Base-by-base conservation (phyloP, 2,329 filamentous ascomycete genomes). In the Aspergillus quadricinctus region DNA sequence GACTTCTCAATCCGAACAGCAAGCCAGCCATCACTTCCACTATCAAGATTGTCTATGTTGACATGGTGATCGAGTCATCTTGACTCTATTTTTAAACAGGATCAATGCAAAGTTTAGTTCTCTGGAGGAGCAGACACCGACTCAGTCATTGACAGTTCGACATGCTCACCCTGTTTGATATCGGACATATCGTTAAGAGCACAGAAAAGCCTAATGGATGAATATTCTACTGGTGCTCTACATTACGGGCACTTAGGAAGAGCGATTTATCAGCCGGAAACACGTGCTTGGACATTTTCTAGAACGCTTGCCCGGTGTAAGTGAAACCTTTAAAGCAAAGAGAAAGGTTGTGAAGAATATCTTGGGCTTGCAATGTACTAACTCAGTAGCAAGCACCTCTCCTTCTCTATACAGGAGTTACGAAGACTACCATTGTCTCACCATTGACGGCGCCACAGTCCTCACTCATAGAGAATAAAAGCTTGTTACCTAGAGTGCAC, bases 211-310 rank as follows among this genome's bases (percentile, higher is more conserved):
- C 82, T 65, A 75, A 86, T 86, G 83, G 80, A 79, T 85, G 80
- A 85, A 62, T 69, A 70, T 61, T 66, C 70, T 46, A 66, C 71
- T 49, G 70, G 71, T 70, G 75, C 78, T 75, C 78, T 85, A 52
- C 80, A 80, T 58, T 85, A 83, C 72, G 83, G 83, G 73, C 81
- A 84, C 64, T 72, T 83, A 55, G 83, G 83, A 62, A 73, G 72
- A 61, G 73, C 78, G 48, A 64, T 68, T n/a, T 86, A 85, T 66
- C 68, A 78, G 54, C 57, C 74, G 1, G 76, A 81, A 4, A 72
- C 72, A 6, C 72, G 74, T 46, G 59, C 69, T 54, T 85, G 83
- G 83, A 62, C 63, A n/a, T 82, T 81, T 63, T 65, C 70, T 50
- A 75, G 79, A 49, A 68, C 67, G 1, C 65, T 72, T 37, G 61